Evolutionary conservation across 164 flowering plant species (phyloP), one percentile per base, ranked within the genome.

Genomic region (Berberis vulgaris): DNA sequence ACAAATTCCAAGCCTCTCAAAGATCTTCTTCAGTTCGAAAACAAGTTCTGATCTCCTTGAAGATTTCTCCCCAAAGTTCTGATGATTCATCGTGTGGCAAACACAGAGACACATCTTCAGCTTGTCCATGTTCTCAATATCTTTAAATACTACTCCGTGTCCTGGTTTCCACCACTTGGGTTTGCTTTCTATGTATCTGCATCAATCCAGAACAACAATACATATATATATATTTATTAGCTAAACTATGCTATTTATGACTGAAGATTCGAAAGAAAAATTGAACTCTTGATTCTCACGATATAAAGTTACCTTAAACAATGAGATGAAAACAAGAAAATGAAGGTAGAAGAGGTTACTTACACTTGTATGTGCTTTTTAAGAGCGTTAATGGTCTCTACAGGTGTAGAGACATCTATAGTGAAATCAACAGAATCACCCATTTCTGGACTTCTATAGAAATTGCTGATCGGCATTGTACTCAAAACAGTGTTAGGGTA

Each of bases 51-150:
- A 81, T 69, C 84, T 78, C 4, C 96, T 72, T 61, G 53, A 75
- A 49, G 52, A 73, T 76, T 68, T 83, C 60, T 89, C 96, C 26
- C 71, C 84, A 8, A 65, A 50, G 68, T 87, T 79, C 68, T 91
- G 96, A 55, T 84, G 82, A 72, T 89, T 91, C 46, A 87, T 86
- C 6, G 96, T 91, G 71, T 91, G 98, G 42, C 53, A 74, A 7
- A 87, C 79, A 67, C 66, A 78, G 0, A 89, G 79, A 56, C 54
- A 86, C 82, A 91, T 82, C 56, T 77, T 80, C 83, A 91, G 77
- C 78, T 82, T 84, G 86, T 89, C 81, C 69, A 86, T 65, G 64
- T 89, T 64, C 72, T 78, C 87, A 26, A 91, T 86, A 39, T 87
- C 95, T 74, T 78, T 83, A n/a, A 87, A 75, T 45, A 74, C 59